Percentiles rank a stretch among this genome's conserved stretches.
Conservation (phyloP, 139 green algal genomes). For the Chlamydomonas eustigma region DNA sequence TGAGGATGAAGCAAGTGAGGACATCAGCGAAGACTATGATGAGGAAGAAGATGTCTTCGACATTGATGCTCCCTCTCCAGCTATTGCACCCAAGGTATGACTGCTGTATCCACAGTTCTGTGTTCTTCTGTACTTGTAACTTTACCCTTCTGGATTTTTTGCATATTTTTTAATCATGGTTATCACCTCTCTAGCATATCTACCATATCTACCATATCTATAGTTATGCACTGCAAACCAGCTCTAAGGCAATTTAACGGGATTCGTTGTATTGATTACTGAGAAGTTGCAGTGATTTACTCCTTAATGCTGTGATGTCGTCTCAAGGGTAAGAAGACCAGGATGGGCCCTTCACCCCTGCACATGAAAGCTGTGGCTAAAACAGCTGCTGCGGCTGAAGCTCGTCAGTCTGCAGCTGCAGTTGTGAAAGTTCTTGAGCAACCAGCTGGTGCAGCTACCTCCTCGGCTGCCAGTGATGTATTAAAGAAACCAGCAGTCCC, state of each 20-base stretch:
- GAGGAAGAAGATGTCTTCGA: slow-evolving; percentile 44
- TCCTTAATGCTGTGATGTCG: slow-evolving; percentile 6
- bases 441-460: too few relatives aligned
- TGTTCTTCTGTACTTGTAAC: too few relatives aligned
- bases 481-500: slow-evolving; percentile 4
- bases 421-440: background rate
- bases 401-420: background rate
- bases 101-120: too few relatives aligned
- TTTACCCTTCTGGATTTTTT: too few relatives aligned
- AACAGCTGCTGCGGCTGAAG: slow-evolving; percentile 5
- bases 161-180: too few relatives aligned
- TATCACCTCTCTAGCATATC: too few relatives aligned
- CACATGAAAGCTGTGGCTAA: slow-evolving; percentile 30
- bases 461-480: background rate
- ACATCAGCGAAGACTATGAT: background rate
- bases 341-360: slow-evolving; percentile 32
- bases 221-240: too few relatives aligned
- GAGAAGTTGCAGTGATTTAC: too few relatives aligned
- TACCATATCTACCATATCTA: too few relatives aligned
- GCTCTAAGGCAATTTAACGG: too few relatives aligned
- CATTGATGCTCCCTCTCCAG: slow-evolving; percentile 43
- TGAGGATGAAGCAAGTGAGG: background rate
- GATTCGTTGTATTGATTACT: too few relatives aligned
- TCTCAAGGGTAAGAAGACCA: slow-evolving; percentile 42
- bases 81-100: slow-evolving; percentile 36